Evolutionary conservation across 257 asterid genomes (phyloP).

Genomic region (Nyctanthes arbortristis): DNA sequence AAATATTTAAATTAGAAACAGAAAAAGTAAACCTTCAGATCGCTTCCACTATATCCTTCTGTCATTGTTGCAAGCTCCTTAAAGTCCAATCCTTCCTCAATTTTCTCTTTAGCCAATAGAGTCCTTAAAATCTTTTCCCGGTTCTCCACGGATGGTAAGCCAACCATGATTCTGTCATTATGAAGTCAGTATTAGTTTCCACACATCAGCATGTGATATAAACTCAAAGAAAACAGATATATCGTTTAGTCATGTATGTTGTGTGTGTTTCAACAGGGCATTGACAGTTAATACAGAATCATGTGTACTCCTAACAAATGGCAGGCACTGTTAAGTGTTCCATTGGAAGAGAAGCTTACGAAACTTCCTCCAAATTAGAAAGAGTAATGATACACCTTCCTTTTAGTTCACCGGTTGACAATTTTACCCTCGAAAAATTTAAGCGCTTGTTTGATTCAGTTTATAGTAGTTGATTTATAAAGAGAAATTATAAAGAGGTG

Average conservation of each 20-base stretch:
- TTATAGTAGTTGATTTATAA: too few relatives aligned
- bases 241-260: background rate
- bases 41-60: conserved; percentile 90
- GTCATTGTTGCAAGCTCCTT: conserved; percentile 74
- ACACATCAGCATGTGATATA: background rate
- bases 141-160: conserved; percentile 70
- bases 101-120: conserved; percentile 67
- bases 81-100: conserved; percentile 55
- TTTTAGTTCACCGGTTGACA: too few relatives aligned
- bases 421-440: too few relatives aligned
- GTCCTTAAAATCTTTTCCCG: conserved; percentile 74
- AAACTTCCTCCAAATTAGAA: too few relatives aligned
- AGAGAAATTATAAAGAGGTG: too few relatives aligned
- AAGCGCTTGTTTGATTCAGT: too few relatives aligned
- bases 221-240: conserved; percentile 1
- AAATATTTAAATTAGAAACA: background rate
- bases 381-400: too few relatives aligned
- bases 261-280: background rate
- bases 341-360: too few relatives aligned
- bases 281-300: background rate
- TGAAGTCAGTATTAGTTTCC: conserved; percentile 4
- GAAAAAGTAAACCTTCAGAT: conserved; percentile 60
- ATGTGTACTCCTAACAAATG: too few relatives aligned
- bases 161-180: conserved; percentile 71
- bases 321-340: too few relatives aligned